Conservation (phyloP, 306 rosid genomes). For the Crataegus laevigata region DNA sequence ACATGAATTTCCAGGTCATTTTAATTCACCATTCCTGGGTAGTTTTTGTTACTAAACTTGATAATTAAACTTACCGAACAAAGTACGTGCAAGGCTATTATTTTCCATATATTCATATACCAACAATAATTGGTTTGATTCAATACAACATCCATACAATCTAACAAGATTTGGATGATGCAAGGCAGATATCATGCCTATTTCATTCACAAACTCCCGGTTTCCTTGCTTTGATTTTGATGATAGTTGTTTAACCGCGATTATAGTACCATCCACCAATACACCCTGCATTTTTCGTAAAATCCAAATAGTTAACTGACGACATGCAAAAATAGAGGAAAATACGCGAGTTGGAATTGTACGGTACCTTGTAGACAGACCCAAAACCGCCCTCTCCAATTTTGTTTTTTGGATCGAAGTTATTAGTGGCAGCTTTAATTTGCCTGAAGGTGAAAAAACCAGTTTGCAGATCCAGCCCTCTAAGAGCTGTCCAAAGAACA, state of each 20-base stretch:
- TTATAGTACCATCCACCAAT: conserved; percentile 39
- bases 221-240: conserved; percentile 53
- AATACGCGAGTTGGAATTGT: not conserved
- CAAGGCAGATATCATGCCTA: conserved; percentile 52
- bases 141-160: conserved; percentile 52
- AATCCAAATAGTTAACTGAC: not conserved
- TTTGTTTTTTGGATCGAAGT: conserved; percentile 41
- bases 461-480: conserved; percentile 7
- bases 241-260: conserved; percentile 60
- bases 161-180: conserved; percentile 62
- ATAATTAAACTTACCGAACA: conserved; percentile 41
- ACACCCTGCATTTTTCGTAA: conserved; percentile 27
- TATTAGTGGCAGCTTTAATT: conserved; percentile 41
- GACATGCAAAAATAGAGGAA: not conserved
- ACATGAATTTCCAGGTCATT: not conserved
- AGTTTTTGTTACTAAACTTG: not conserved
- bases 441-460: conserved; percentile 8
- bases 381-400: conserved; percentile 79
- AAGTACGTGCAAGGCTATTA: conserved; percentile 42
- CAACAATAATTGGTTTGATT: conserved; percentile 44
- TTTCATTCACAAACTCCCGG: conserved; percentile 54
- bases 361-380: conserved; percentile 54
- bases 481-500: not conserved
- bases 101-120: conserved; percentile 61
- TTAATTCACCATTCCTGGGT: not conserved